Base-by-base conservation (phyloP, 768 basidiomycete species). In the Termitomyces sp. region DNA sequence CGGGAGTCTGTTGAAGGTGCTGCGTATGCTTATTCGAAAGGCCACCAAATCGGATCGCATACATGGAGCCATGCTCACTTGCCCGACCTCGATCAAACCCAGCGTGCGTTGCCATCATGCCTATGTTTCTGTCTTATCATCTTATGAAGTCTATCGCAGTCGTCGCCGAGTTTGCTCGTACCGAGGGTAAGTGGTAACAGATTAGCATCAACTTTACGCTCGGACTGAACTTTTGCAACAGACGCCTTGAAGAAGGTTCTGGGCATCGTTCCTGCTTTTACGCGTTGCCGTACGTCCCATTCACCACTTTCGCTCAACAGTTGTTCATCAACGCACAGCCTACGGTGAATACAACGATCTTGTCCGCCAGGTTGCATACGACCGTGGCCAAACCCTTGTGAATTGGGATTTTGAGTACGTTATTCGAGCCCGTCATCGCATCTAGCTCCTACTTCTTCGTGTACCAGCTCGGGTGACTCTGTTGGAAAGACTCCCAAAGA, bases 41-140 rank as follows among this genome's bases (percentile, higher is more conserved):
- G 79, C 6, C 77, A 79, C 58, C 73, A 76, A 62, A 62, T 80
- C 47, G 78, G 68, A 5, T 78, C 78, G n/a, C 80, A 81, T 60
- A 79, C 78, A 23, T 81, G 80, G 80, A 59, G 64, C 12, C 80
- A 81, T 57, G 58, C 61, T 11, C 67, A 78, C 57, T 65, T 81
- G 1, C 67, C 68, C 8, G 70, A 59, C 3, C 63, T 80, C 29
- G 40, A 34, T 27, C 1, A 5, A 16, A 53, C 46, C 31, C 29
- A 58, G 31, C 34, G 57, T 58, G 31, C n/a, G 57, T 58, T 6
- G 11, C 9, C 19, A 12, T n/a, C 7, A 11, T 12, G 1, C 17
- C 12, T 19, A 40, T 11, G 14, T 42, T 25, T 34, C 35, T 4
- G 19, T 17, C n/a, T 21, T 11, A n/a, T 27, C 2, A 21, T 25